phyloP scores from a whole-genome alignment of 768 basidiomycete genomes.

The Krasilnikovozyma curviuscula region DNA sequence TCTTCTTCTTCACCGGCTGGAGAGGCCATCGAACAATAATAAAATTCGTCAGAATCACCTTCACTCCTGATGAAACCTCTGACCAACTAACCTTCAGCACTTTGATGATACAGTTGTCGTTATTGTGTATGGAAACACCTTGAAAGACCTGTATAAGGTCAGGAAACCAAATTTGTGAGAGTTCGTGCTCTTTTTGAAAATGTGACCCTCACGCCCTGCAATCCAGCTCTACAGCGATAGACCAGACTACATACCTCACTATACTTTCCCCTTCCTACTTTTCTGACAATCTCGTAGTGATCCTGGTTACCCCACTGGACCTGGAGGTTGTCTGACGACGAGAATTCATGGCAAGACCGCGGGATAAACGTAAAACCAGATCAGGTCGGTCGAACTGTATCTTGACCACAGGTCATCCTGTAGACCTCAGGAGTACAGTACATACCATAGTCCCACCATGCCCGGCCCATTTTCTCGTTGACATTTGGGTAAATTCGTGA shows the following conservation, averaged over 20 bases:
- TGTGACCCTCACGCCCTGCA: too few relatives aligned
- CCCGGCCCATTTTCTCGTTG: constrained; percentile 64
- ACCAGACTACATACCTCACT: constrained; percentile 45
- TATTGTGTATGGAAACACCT: constrained; percentile 72
- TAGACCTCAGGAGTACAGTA: constrained; percentile 8
- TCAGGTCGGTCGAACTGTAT: neutral
- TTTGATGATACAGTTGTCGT: constrained; percentile 94
- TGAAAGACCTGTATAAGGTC: constrained; percentile 39
- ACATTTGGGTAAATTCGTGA: constrained; percentile 57
- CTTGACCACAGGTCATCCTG: neutral
- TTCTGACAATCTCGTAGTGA: constrained; percentile 92
- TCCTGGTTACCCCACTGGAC: constrained; percentile 95
- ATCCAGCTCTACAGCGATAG: neutral
- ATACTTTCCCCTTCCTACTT: constrained; percentile 88
- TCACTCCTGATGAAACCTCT: too few relatives aligned
- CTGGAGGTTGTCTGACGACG: constrained; percentile 53
- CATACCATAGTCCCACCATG: constrained; percentile 91
- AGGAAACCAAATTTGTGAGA: neutral
- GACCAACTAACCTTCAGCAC: too few relatives aligned
- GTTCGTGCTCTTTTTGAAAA: too few relatives aligned
- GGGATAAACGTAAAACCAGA: neutral
- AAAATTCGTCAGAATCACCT: too few relatives aligned
- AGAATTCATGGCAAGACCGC: neutral
- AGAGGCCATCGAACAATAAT: too few relatives aligned
- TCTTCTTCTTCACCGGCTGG: constrained; percentile 99